Evolutionary conservation across 129 eudicot genomes (phyloP), one percentile per base, ranked within the genome.

Genomic region (Tagetes erecta): DNA sequence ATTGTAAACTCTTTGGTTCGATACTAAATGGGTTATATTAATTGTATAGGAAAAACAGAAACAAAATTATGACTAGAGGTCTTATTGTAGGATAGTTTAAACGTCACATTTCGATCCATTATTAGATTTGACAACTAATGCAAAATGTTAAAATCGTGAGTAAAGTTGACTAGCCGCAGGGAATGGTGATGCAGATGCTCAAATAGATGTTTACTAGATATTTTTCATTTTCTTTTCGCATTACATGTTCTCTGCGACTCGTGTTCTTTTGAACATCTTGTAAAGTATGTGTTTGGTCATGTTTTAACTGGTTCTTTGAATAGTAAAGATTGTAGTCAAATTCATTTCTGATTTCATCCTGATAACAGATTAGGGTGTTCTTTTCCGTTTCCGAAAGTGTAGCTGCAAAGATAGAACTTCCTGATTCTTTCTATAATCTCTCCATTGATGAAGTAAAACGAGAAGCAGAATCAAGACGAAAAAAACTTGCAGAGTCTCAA

Each of bases 331-430:
- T 37, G 47, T 53, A 53, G 27, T 38, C 12, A 71, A 20, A 20
- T 20, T 20, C 40, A 39, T 27, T 41, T 72, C 0, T 12, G 0
- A 56, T 27, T 40, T n/a, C 7, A 3, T 64, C 34, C 12, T 1
- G 68, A 34, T 73, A 39, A n/a, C 74, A 95, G 96, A 85, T 80
- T 33, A 82, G 86, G 72, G 97, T 91, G 39, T 94, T 94, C 88
- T 95, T 87, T 80, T 88, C 99, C 9, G 94, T 87, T 35, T 69
- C 97, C 40, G 99, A 91, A 78, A 91, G 79, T 76, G 87, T 82
- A 57, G 99, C 99, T n/a, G 99, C 96, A 37, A 91, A 76, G 70
- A 91, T 91, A 42, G 89, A 82, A 82, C 85, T 95, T 39, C 99
- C 97, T 31, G 96, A 91, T 71, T 95, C 99, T 40, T 95, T 91